Conservation (phyloP, 352 stramenopile species). For the Pythium phragmitis region DNA sequence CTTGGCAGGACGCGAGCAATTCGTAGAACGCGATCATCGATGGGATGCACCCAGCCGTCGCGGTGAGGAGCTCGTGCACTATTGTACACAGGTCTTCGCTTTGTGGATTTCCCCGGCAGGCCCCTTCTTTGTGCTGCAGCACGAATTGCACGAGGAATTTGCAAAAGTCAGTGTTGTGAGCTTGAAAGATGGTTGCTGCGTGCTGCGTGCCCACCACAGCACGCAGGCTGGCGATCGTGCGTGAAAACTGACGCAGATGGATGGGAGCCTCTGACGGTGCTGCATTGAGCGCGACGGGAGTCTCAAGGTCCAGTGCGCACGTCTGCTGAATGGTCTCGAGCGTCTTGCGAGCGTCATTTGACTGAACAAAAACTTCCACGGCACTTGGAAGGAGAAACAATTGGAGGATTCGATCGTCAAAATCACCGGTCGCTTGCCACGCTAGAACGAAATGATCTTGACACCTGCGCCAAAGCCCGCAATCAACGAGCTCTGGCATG, state of each 20-base stretch:
- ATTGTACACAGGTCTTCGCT: slow-evolving; percentile 21
- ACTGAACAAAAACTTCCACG: not conserved
- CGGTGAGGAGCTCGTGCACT: slow-evolving; percentile 11
- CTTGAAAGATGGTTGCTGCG: not conserved
- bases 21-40: slow-evolving; percentile 17
- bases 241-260: slow-evolving; percentile 1
- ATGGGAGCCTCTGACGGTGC: slow-evolving; percentile 4
- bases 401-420: not conserved
- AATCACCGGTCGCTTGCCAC: not conserved
- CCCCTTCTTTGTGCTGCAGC: slow-evolving; percentile 3
- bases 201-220: slow-evolving; percentile 7
- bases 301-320: slow-evolving; percentile 9
- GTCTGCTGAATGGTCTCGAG: not conserved
- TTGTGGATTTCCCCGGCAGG: slow-evolving; percentile 5
- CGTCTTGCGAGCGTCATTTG: not conserved
- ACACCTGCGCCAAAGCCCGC: slow-evolving; percentile 3
- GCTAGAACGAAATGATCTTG: not conserved
- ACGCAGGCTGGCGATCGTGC: slow-evolving; percentile 6
- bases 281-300: slow-evolving; percentile 12
- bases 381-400: slow-evolving; percentile 1
- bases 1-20: not conserved
- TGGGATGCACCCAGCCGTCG: slow-evolving; percentile 15
- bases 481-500: not conserved
- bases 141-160: slow-evolving; percentile 4
- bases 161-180: not conserved